A percentile compares a stretch with the other conserved stretches of the same genome.
phyloP scores from a whole-genome alignment of 2,329 filamentous ascomycete species.

The Xylariaceae sp. region DNA sequence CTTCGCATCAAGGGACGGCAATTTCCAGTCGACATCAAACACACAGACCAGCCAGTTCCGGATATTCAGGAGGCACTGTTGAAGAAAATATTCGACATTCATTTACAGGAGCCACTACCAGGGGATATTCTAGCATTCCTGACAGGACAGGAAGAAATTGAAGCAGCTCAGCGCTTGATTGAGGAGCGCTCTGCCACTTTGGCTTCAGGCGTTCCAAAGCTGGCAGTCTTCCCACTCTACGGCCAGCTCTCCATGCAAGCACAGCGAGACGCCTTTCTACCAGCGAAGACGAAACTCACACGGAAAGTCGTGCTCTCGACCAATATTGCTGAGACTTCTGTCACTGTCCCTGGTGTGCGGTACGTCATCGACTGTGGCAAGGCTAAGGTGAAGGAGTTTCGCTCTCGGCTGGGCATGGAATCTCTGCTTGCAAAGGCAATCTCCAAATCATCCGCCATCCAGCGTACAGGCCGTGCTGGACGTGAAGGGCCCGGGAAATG shows the following conservation, averaged over 20 bases:
- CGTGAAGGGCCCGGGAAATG: conserved; percentile 90
- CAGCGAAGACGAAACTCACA: conserved; percentile 65
- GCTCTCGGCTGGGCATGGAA: conserved; percentile 78
- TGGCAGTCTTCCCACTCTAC: conserved; percentile 75
- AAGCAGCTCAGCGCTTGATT: conserved; percentile 72
- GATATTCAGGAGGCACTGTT: conserved; percentile 81
- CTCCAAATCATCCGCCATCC: conserved; percentile 88
- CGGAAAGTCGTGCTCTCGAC: conserved; percentile 90
- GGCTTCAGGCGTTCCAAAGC: conserved; percentile 67
- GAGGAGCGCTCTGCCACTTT: conserved; percentile 74
- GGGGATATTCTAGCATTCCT: conserved; percentile 92
- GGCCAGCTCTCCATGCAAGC: conserved; percentile 83
- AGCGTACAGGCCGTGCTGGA: conserved; percentile 86
- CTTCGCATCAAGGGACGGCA: conserved; percentile 80
- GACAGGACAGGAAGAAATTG: conserved; percentile 89
- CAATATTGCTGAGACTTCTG: conserved; percentile 97
- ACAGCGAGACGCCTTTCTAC: conserved; percentile 81
- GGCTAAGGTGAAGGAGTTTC: conserved; percentile 89
- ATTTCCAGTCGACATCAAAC: conserved; percentile 74
- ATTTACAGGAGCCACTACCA: conserved; percentile 82
- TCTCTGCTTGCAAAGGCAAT: conserved; percentile 87
- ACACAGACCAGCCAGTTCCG: conserved; percentile 68
- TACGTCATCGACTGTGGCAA: conserved; percentile 93
- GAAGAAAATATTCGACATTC: conserved; percentile 79
- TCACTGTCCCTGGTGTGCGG: conserved; percentile 89